Conservation (phyloP, 495 filamentous ascomycete genomes). For the Aspergillus egyptiacus region DNA sequence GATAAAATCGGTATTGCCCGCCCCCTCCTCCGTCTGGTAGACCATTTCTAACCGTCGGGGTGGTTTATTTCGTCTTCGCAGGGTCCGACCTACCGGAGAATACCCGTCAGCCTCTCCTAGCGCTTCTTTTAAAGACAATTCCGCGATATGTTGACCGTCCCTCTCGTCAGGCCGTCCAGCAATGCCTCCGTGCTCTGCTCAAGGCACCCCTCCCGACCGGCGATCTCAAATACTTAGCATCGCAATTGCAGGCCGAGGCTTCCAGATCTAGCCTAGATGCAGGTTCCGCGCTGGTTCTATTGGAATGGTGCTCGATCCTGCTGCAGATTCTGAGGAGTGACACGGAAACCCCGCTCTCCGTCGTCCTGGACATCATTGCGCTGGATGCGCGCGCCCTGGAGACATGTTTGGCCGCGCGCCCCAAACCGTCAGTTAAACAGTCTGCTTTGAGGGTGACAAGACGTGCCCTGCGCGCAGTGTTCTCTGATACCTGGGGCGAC, state of each 20-base stretch:
- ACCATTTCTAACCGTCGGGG: background rate
- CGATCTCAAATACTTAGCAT: slow-evolving; percentile 54
- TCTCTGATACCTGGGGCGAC: slow-evolving; percentile 52
- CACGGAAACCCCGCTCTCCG: slow-evolving; percentile 54
- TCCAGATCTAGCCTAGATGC: slow-evolving; percentile 68
- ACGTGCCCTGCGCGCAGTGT: slow-evolving; percentile 64
- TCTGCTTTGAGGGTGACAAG: slow-evolving; percentile 68
- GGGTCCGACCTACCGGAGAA: slow-evolving; percentile 34
- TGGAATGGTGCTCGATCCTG: slow-evolving; percentile 80
- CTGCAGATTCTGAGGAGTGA: slow-evolving; percentile 54
- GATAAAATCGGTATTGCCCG: slow-evolving; percentile 38
- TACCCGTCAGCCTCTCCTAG: slow-evolving; percentile 45
- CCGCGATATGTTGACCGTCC: slow-evolving; percentile 78
- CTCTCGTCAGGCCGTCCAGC: slow-evolving; percentile 74
- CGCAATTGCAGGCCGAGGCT: slow-evolving; percentile 55
- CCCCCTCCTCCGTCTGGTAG: background rate
- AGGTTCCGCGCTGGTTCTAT: slow-evolving; percentile 76
- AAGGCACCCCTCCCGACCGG: slow-evolving; percentile 44
- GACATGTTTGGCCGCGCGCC: slow-evolving; percentile 59
- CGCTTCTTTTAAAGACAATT: slow-evolving; percentile 76
- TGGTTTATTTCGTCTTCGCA: slow-evolving; percentile 9
- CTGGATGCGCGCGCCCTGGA: slow-evolving; percentile 66
- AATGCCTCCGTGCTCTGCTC: slow-evolving; percentile 63
- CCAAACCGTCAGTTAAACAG: slow-evolving; percentile 52
- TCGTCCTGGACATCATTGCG: slow-evolving; percentile 56